A percentile compares a stretch with the other conserved stretches of the same genome.
Evolutionary conservation across 2,329 filamentous ascomycete species (phyloP).

Genomic region (Phialophora expanda): DNA sequence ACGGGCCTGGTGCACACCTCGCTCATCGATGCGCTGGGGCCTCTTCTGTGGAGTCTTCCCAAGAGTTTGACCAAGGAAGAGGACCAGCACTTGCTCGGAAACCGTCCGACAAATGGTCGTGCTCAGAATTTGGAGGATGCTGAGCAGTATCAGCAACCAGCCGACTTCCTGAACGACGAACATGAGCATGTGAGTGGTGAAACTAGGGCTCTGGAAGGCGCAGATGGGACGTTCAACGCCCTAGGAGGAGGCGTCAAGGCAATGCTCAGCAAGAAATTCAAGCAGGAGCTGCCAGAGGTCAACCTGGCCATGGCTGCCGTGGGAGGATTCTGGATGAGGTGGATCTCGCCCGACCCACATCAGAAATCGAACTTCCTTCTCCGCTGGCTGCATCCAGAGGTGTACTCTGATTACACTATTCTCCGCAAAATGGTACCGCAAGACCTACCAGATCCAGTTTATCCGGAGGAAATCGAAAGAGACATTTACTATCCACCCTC

Average conservation of each 20-base stretch:
- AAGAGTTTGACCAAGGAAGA: constrained; percentile 48
- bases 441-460: constrained; percentile 54
- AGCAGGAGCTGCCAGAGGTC: constrained; percentile 25
- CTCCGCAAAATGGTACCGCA: constrained; percentile 33
- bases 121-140: constrained; percentile 41
- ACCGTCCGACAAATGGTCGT: neutral
- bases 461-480: constrained; percentile 64
- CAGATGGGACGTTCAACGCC: constrained; percentile 22
- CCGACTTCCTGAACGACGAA: constrained; percentile 48
- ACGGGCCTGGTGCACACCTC: constrained; percentile 74
- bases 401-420: constrained; percentile 31
- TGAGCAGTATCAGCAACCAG: constrained; percentile 46
- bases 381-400: constrained; percentile 34
- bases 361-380: constrained; percentile 48
- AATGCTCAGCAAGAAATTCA: constrained; percentile 27
- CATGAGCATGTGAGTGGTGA: constrained; percentile 43
- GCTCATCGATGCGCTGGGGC: constrained; percentile 52
- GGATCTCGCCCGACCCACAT: constrained; percentile 27
- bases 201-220: constrained; percentile 30
- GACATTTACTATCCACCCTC: constrained; percentile 77
- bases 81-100: constrained; percentile 24
- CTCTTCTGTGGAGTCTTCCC: constrained; percentile 69
- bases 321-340: constrained; percentile 27
- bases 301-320: constrained; percentile 13
- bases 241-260: constrained; percentile 27